These are phyloP conservation scores for Capronia epimyces DNA, from an alignment of 2,329 filamentous ascomycete species.

Conservation along the genomic window DNA sequence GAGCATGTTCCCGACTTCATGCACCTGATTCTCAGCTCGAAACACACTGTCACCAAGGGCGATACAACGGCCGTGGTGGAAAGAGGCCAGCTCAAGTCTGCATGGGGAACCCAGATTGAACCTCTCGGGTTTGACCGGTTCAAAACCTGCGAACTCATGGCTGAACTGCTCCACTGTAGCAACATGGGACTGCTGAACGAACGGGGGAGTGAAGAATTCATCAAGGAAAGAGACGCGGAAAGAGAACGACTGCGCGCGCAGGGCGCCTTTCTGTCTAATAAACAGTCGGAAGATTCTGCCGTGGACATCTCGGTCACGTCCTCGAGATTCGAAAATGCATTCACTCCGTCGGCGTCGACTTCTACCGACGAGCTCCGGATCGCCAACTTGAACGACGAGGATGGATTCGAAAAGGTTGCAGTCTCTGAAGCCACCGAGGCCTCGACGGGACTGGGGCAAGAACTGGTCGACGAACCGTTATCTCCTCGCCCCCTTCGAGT, in stretches of 20 bases:
- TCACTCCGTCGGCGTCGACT: slow-evolving; percentile 39
- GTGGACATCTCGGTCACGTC: slow-evolving; percentile 53
- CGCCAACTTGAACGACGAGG: slow-evolving; percentile 76
- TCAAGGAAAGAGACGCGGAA: slow-evolving; percentile 71
- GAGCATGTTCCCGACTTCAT: slow-evolving; percentile 91
- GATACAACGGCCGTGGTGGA: slow-evolving; percentile 58
- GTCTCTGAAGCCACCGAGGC: slow-evolving; percentile 68
- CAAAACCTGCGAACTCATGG: slow-evolving; percentile 98
- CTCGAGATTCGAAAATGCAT: slow-evolving; percentile 36
- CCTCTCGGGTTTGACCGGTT: slow-evolving; percentile 95
- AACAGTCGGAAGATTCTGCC: slow-evolving; percentile 45
- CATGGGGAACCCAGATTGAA: slow-evolving; percentile 86
- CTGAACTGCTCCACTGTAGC: slow-evolving; percentile 91
- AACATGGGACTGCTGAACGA: slow-evolving; percentile 98
- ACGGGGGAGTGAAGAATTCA: slow-evolving; percentile 78
- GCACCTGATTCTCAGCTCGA: slow-evolving; percentile 73
- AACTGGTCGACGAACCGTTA: slow-evolving; percentile 73
- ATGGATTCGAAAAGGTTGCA: slow-evolving; percentile 86
- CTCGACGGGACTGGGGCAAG: slow-evolving; percentile 51
- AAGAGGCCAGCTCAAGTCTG: slow-evolving; percentile 71
- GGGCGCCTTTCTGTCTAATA: slow-evolving; percentile 57
- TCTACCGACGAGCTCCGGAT: slow-evolving; percentile 65
- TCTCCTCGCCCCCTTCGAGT: slow-evolving; percentile 44
- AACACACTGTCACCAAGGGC: slow-evolving; percentile 52
- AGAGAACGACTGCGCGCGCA: slow-evolving; percentile 72